These are phyloP conservation scores for Rhodotorula glutinis DNA, from an alignment of 1,284 basidiomycete species.

Conservation along the genomic window DNA sequence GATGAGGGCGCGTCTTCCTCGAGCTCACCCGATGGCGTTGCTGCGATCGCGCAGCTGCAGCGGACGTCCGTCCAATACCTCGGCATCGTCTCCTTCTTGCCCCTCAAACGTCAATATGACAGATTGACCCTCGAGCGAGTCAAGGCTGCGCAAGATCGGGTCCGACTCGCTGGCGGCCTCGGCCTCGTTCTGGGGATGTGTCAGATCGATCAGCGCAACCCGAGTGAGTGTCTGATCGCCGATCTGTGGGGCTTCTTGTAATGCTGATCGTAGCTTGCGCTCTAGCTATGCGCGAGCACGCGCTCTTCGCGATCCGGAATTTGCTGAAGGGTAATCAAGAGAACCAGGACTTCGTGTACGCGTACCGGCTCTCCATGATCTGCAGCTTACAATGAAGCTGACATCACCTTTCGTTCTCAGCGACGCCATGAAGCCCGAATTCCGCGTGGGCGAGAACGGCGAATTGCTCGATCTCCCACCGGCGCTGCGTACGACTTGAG, in stretches of 20 bases:
- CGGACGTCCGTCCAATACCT: slow-evolving; percentile 76
- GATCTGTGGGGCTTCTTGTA: not conserved
- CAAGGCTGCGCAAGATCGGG: slow-evolving; percentile 64
- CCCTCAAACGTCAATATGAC: not conserved
- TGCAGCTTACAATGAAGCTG: too few relatives aligned
- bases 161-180: slow-evolving; percentile 67
- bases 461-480: slow-evolving; percentile 33
- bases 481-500: slow-evolving; percentile 8
- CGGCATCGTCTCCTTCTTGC: slow-evolving; percentile 56
- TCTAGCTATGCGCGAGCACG: slow-evolving; percentile 80
- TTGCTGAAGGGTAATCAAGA: slow-evolving; percentile 68
- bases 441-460: slow-evolving; percentile 21
- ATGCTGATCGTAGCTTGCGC: slow-evolving; percentile 6
- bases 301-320: slow-evolving; percentile 75
- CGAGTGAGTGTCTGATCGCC: slow-evolving; percentile 60
- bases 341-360: slow-evolving; percentile 75
- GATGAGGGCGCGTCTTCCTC: slow-evolving; percentile 43
- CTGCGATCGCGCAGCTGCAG: slow-evolving; percentile 75
- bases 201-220: slow-evolving; percentile 82
- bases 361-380: slow-evolving; percentile 27
- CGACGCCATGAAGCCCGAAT: slow-evolving; percentile 27
- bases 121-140: not conserved
- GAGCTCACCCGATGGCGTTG: slow-evolving; percentile 41
- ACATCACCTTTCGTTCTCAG: not conserved
- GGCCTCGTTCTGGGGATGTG: slow-evolving; percentile 77